Base-by-base conservation (phyloP, 1,139 yeast species). In the Hemisphaericaspora subhashii region DNA sequence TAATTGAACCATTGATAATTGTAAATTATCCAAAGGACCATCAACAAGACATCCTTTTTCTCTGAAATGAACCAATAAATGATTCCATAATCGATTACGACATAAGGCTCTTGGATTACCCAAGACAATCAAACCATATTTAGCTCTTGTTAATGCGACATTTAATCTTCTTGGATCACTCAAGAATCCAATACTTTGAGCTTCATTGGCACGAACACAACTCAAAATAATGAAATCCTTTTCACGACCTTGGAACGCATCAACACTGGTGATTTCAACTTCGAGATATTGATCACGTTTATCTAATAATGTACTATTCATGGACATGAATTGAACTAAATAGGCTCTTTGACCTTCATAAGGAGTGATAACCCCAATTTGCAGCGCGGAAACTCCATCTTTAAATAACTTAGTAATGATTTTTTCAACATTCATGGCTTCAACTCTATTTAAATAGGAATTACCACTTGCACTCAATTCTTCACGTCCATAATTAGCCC, bases 201-300 rank as follows among this genome's bases (percentile, higher is more conserved):
- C 77, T 41, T 87, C 94, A 57, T 89, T 89, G 30, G 96, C 92
- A 57, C 98, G 78, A 33, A 89, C 97, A 72, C 97, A 89, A 22
- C 95, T 84, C 41, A 90, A 63, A 39, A 90, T 86, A 44, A 90
- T 87, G 54, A 79, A 88, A 57, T 90, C 96, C 62, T 90, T 90
- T 60, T 90, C 98, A 48, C 97, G 79, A 35, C 98, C 98, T 65
- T 90, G 97, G 74, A 90, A 90, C 1, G 96, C 95, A 65, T 90
- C 97, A 26, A 90, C 96, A 33, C 95, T 84, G 12, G 94, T 88
- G 21, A 90, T 90, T 63, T 90, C 98, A 35, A 90, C 86, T 37
- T 77, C 81, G 38, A 73, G 62, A 58, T 88, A 88, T 35, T 79
- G 64, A 2, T 82, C 83, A 50, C 79, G 79, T 34, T 50, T 55